phyloP scores from a whole-genome alignment of 2,329 filamentous ascomycete genomes.

The Gremmenia infestans region DNA sequence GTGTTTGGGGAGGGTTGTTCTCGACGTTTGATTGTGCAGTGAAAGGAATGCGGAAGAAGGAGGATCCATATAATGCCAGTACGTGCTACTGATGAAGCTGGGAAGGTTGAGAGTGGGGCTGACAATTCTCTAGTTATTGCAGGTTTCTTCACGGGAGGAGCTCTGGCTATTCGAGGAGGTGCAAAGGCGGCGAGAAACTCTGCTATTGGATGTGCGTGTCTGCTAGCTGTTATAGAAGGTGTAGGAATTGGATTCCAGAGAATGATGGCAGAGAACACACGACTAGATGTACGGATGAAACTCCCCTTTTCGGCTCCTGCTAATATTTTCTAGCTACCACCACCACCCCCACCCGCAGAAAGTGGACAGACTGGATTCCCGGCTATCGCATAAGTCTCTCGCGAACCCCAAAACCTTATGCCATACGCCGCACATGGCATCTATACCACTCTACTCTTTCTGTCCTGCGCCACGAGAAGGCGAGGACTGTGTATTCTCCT shows the following conservation, averaged over 20 bases:
- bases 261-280: constrained; percentile 87
- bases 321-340: constrained; percentile 22
- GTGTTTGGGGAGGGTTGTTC: constrained; percentile 95
- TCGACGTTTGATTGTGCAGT: constrained; percentile 94
- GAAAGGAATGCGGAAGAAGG: constrained; percentile 91
- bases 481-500: constrained; percentile 24
- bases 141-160: constrained; percentile 92
- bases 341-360: constrained; percentile 29
- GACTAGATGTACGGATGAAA: constrained; percentile 59
- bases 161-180: constrained; percentile 86
- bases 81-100: constrained; percentile 28
- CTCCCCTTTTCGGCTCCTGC: neutral
- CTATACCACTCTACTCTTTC: constrained; percentile 30
- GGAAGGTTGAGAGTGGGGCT: constrained; percentile 4
- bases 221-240: constrained; percentile 94
- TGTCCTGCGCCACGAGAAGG: constrained; percentile 21
- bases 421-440: constrained; percentile 18
- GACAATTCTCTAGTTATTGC: constrained; percentile 60
- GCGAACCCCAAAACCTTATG: constrained; percentile 12
- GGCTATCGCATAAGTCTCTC: constrained; percentile 24
- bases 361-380: constrained; percentile 27
- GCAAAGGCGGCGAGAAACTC: constrained; percentile 89
- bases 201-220: constrained; percentile 90
- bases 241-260: constrained; percentile 94
- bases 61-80: constrained; percentile 95